Evolutionary conservation across 495 filamentous ascomycete genomes (phyloP), one percentile per base, ranked within the genome.

Genomic region (Talaromyces borbonicus): DNA sequence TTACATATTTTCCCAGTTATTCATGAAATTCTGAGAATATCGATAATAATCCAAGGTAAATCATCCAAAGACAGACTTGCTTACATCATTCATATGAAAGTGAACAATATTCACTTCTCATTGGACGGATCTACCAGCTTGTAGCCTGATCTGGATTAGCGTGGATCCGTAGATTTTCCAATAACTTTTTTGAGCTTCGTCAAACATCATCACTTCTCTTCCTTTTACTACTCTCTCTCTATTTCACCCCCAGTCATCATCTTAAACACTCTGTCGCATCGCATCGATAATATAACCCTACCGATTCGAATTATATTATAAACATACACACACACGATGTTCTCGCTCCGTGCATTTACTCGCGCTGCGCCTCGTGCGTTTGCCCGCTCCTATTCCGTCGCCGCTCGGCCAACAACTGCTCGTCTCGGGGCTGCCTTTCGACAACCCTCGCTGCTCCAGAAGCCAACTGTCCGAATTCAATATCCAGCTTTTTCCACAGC

Each of bases 401-500:
- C 78, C 24, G 57, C 70, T 48, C 57, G 76, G 55, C 56, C 66
- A 31, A 56, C 65, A 47, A 46, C 54, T 37, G 53, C 60, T 52
- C 72, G 75, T 55, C 74, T 69, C 8, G 63, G 69, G 22, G 55
- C 65, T 8, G 53, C 65, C 8, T 46, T 75, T 51, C 61, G 65
- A 47, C 70, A 64, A 56, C 57, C 65, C 38, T 59, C 72, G 50
- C 68, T 74, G 25, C 67, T 71, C 48, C 67, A 66, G 66, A 72
- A 70, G 60, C 68, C 69, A 59, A 53, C 59, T 15, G 61, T 70
- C 52, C 73, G 67, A 53, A 72, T 78, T 48, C 70, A 72, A 56
- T 71, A 76, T 49, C 77, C 83, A 38, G 72, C 83, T 32, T 92
- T 93, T 66, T 89, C 85, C 0, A 87, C 83, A 12, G 77, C 84